phyloP scores from a whole-genome alignment of 257 asterid genomes.

The Ballota nigra region DNA sequence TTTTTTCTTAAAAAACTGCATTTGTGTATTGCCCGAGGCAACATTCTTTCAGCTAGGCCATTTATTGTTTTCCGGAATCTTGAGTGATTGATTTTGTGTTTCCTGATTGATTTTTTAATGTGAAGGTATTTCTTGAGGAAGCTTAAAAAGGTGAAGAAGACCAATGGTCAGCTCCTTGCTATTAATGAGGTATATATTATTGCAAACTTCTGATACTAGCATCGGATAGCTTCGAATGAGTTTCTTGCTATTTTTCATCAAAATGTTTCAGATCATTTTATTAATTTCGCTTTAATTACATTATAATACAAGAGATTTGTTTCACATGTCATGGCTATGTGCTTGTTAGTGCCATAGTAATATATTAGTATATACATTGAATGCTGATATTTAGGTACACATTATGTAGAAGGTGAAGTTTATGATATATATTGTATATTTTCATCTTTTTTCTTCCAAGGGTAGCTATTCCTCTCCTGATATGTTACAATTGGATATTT shows the following conservation, averaged over 20 bases:
- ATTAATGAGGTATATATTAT: slow-evolving; percentile 45
- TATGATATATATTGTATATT: neutral
- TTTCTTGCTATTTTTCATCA: neutral
- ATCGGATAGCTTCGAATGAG: neutral
- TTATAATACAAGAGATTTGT: neutral
- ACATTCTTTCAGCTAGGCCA: neutral
- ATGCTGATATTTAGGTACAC: neutral
- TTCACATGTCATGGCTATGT: neutral
- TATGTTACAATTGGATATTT: neutral
- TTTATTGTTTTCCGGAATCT: neutral
- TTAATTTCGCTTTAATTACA: neutral
- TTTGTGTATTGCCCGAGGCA: neutral
- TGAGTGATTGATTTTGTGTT: neutral
- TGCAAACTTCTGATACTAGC: neutral
- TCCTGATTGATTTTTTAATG: neutral
- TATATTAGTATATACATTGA: neutral
- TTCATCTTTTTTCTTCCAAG: neutral
- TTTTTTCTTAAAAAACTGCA: too few species aligned
- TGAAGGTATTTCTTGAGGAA: slow-evolving; percentile 44
- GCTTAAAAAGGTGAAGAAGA: slow-evolving; percentile 47
- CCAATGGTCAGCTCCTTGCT: slow-evolving; percentile 45
- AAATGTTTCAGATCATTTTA: neutral
- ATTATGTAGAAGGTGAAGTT: neutral
- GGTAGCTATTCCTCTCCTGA: neutral
- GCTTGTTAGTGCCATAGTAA: neutral